Base-by-base conservation (phyloP, 306 rosid species). In the Glycine latifolia region DNA sequence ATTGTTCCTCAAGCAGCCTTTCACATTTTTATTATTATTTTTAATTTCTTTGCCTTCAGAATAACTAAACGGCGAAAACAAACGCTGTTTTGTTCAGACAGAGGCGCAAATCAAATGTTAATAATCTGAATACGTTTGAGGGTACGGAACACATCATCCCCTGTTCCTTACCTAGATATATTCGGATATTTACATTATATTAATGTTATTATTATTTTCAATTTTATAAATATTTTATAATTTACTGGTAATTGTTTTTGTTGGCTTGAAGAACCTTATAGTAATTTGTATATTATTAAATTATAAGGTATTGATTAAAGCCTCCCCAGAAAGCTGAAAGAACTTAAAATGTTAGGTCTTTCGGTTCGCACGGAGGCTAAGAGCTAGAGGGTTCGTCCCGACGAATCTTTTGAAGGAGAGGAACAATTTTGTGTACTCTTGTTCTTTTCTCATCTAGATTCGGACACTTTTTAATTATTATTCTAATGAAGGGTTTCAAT, bases 351-450 rank as follows among this genome's bases (percentile, higher is more conserved):
- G 0, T 20, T 43, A 20, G 74, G 1, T 80, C 71, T 84, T 84
- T 84, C 35, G 82, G 86, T 83, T 83, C 86, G 83, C 75, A 71
- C 39, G 63, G 69, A 53, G 71, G 83, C 86, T 79, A 6, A 84
- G 12, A 79, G 16, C 8, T 0, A 66, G 0, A 33, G 83, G 71
- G 78, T 82, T 67, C 26, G 0, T 6, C 63, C 72, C 77, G 3
- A 6, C 4, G 81, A 79, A 73, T 31, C 80, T 60, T 46, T 73
- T 69, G 31, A 77, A 60, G 77, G 61, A 83, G 14, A 26, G 11
- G 79, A 83, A 70, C 73, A 50, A 55, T 8, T 31, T 4, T 4
- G 11, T 48, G 2, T 20, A 17, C 26, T 9, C 46, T 77, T 62
- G 79, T 71, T 83, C 75, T 62, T 77, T 77, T 77, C 83, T 77